Evolutionary conservation across 495 filamentous ascomycete species (phyloP).

Genomic region (Aspergillus homomorphus): DNA sequence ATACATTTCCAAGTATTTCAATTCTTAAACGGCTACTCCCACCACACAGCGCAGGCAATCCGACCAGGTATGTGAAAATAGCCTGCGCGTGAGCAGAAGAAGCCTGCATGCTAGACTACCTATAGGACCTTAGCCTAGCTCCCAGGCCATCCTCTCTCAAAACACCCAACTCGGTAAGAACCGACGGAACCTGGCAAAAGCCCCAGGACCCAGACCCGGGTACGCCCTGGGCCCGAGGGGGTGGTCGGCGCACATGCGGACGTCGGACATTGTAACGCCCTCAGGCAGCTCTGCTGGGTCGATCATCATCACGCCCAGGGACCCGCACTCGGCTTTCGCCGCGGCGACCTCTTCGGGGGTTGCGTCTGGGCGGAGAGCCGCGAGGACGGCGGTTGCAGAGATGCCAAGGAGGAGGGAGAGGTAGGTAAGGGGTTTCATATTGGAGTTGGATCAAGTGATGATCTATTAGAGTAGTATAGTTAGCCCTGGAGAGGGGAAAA

Average conservation of each 20-base stretch:
- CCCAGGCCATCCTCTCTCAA: constrained; percentile 12
- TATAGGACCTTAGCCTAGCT: too few species aligned
- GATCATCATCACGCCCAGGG: constrained; percentile 21
- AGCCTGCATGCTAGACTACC: constrained; percentile 1
- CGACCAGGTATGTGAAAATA: constrained; percentile 2
- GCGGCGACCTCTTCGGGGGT: constrained; percentile 22
- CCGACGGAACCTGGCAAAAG: constrained; percentile 17
- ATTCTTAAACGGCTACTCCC: constrained; percentile 1
- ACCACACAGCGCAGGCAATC: constrained; percentile 3
- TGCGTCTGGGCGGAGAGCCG: constrained; percentile 19
- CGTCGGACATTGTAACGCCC: constrained; percentile 17
- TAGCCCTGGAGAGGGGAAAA: constrained; percentile 12
- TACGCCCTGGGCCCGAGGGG: constrained; percentile 16
- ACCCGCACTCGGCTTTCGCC: constrained; percentile 21
- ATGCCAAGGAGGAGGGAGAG: constrained; percentile 19
- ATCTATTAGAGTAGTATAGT: constrained; percentile 15
- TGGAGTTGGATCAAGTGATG: constrained; percentile 14
- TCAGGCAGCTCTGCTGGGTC: constrained; percentile 22
- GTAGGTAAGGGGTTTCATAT: constrained; percentile 22
- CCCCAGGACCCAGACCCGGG: constrained; percentile 16
- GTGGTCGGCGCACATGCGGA: constrained; percentile 24
- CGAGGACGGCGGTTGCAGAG: constrained; percentile 20
- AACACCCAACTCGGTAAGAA: constrained; percentile 21
- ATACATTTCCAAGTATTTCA: constrained; percentile 3
- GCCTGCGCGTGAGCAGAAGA: constrained; percentile 5